Base-by-base conservation (phyloP, 495 filamentous ascomycete genomes). In the Parachaetomium inaequale region DNA sequence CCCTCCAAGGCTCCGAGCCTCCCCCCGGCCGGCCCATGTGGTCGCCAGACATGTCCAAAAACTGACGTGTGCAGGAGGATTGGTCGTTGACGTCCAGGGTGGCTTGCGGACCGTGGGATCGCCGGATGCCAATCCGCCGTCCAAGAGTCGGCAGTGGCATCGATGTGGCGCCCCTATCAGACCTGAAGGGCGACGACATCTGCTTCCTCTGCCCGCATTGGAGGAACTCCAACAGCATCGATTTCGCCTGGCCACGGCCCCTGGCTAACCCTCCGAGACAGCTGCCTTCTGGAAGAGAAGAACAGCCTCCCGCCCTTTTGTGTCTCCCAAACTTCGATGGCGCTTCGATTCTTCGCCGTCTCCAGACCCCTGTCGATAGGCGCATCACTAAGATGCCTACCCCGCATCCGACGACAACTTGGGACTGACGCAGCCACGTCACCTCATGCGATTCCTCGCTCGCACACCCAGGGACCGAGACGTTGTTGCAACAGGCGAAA, bases 361-460 rank as follows among this genome's bases (percentile, higher is more conserved):
- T 58, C 11, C 10, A 19, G 31, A 25, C 43, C 54, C 55, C 43
- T 58, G 55, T 58, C 29, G 3, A 58, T 49, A 36, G 11, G 42
- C 19, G 55, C 11, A 25, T 53, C 28, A 34, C 50, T 50, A 50
- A 40, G 21, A 25, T 17, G 3, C 23, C 58, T 51, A 19, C 58
- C 58, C 47, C 46, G 25, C 32, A 60, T 52, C 58, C 51, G 57
- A n/a, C 32, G 32, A 51, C 21, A 38, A 49, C 14, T 19, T 49
- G 29, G n/a, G 43, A n/a, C 42, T 2, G n/a, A 17, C 19, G 21
- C 42, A 3, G 58, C 32, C 58, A 43, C 58, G 47, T 60, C 58
- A 60, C 17, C n/a, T 52, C 14, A 60, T 52, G 46, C 46, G 12
- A 14, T 42, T 32, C 28, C 45, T 40, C 14, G 17, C 57, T 51